Evolutionary conservation across 1,139 yeast species (phyloP).

Genomic region (Saccharomyces hybrid): DNA sequence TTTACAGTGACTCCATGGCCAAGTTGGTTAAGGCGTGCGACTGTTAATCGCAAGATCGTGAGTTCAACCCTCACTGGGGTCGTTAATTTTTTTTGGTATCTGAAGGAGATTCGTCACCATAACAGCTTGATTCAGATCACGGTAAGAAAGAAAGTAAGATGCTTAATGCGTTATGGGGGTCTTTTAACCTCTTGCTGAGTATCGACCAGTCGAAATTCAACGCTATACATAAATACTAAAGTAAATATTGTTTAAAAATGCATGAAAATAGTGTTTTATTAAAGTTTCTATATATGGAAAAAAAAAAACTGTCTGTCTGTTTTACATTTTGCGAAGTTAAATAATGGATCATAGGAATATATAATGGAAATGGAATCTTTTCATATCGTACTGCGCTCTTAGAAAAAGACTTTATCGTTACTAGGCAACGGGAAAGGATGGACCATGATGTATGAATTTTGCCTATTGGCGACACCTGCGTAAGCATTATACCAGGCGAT

Average conservation of each 20-base stretch:
- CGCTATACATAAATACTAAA: background rate
- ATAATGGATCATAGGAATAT: background rate
- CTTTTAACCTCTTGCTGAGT: too few relatives aligned
- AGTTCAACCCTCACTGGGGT: conserved; percentile 35
- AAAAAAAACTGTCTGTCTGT: background rate
- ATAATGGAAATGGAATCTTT: background rate
- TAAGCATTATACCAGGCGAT: conserved; percentile 71
- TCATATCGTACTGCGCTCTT: background rate
- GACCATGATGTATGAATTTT: conserved; percentile 54
- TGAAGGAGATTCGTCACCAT: background rate
- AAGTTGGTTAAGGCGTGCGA: conserved; percentile 35
- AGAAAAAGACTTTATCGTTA: conserved; percentile 10
- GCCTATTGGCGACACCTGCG: conserved; percentile 62
- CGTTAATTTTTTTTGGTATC: conserved; percentile 16
- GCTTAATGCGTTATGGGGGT: too few relatives aligned
- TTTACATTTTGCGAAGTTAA: background rate
- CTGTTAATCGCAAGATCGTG: conserved; percentile 35
- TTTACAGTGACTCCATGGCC: conserved; percentile 30
- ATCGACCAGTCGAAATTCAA: too few relatives aligned
- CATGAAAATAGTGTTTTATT: background rate
- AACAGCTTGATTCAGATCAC: too few relatives aligned
- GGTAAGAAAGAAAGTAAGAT: too few relatives aligned
- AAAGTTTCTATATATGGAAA: background rate
- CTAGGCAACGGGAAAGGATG: conserved; percentile 47
- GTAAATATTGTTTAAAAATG: background rate